Evolutionary conservation across 306 rosid genomes (phyloP).

Genomic region (Adenanthera pavonina): DNA sequence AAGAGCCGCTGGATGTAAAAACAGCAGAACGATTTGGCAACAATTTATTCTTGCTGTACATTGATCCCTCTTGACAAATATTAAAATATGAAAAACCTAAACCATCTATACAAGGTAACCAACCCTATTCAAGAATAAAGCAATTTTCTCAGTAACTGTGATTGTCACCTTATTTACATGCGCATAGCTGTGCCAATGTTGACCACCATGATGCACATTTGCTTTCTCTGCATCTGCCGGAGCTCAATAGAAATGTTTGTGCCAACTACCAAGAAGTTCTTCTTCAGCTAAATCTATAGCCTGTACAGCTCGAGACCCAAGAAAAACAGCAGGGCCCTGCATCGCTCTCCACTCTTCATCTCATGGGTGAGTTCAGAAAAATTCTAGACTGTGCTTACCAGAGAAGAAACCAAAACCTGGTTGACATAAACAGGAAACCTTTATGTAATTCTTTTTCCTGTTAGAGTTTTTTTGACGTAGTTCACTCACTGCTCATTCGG

Average conservation of each 20-base stretch:
- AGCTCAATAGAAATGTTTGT: slow-evolving; percentile 11
- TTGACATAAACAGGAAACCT: not conserved
- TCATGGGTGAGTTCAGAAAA: slow-evolving; percentile 30
- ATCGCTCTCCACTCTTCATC: slow-evolving; percentile 28
- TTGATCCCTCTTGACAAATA: not conserved
- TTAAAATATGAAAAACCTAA: not conserved
- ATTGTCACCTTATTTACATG: slow-evolving; percentile 37
- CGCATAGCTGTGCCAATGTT: slow-evolving; percentile 11
- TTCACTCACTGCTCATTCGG: slow-evolving; percentile 45
- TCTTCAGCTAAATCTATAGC: slow-evolving; percentile 47
- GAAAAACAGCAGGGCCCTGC: slow-evolving; percentile 39
- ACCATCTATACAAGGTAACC: slow-evolving; percentile 44
- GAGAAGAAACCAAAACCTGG: slow-evolving; percentile 38
- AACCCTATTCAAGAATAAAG: slow-evolving; percentile 49
- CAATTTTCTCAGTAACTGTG: slow-evolving; percentile 18
- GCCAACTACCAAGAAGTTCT: slow-evolving; percentile 29
- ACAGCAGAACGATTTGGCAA: slow-evolving; percentile 8
- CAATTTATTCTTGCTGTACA: slow-evolving; percentile 35
- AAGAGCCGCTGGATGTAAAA: not conserved
- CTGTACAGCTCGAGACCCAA: slow-evolving; percentile 67
- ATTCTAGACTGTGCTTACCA: slow-evolving; percentile 22
- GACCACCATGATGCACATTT: slow-evolving; percentile 38
- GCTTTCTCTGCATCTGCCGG: not conserved
- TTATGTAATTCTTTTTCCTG: not conserved
- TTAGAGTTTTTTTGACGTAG: not conserved